A percentile compares a stretch with the other conserved stretches of the same genome.
phyloP scores from a whole-genome alignment of 768 basidiomycete species.

The Phlegmacium glaucopus region DNA sequence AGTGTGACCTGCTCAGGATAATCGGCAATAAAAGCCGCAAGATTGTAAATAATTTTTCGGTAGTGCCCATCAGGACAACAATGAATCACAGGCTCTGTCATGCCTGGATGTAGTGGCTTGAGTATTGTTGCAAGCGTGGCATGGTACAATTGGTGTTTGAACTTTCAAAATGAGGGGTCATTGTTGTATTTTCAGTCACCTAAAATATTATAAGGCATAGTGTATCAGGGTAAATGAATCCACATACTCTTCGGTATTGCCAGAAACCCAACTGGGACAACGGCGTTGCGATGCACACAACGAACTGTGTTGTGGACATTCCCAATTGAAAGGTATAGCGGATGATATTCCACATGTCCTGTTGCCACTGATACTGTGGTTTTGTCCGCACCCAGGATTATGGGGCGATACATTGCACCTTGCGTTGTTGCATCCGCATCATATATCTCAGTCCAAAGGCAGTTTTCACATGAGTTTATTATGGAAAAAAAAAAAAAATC shows the following conservation, averaged over 20 bases:
- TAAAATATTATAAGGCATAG: background rate
- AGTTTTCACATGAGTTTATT: background rate
- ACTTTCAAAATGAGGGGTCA: conserved; percentile 20
- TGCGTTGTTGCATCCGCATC: background rate
- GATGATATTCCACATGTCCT: conserved; percentile 11
- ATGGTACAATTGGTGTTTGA: conserved; percentile 29
- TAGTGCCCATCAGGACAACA: conserved; percentile 29
- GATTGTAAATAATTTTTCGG: conserved; percentile 20
- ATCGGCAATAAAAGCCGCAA: conserved; percentile 32
- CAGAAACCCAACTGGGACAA: conserved; percentile 2
- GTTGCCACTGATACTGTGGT: conserved; percentile 13
- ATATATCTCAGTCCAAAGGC: background rate
- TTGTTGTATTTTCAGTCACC: conserved; percentile 6
- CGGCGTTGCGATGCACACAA: conserved; percentile 2
- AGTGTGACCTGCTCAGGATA: conserved; percentile 30
- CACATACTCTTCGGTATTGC: conserved; percentile 5
- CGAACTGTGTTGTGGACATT: conserved; percentile 10
- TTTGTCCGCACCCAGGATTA: too few relatives aligned
- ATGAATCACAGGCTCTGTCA: conserved; percentile 24
- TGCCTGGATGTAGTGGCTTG: conserved; percentile 17
- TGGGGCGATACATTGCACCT: conserved; percentile 11
- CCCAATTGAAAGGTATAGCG: conserved; percentile 10
- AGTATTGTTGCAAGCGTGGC: conserved; percentile 20
- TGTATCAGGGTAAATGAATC: background rate
- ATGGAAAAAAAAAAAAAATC: background rate